Conservation (phyloP, 441 rosid genomes). For the Breynia disticha region DNA sequence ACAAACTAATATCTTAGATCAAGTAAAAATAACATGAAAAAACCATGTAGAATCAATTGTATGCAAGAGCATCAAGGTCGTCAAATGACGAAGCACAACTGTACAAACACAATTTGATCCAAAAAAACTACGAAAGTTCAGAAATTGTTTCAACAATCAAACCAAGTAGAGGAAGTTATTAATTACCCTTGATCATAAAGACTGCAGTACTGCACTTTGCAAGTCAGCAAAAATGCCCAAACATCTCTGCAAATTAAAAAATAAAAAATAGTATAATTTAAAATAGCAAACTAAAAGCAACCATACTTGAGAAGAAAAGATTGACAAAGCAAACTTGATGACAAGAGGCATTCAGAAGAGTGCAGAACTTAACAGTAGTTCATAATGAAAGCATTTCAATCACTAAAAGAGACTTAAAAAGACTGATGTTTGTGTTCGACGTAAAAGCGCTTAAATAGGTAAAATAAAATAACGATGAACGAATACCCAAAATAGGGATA, state of each 20-base stretch:
- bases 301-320: too few relatives aligned
- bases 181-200: conserved; percentile 96
- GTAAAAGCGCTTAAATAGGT: too few relatives aligned
- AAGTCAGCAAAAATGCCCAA: conserved; percentile 89
- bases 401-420: too few relatives aligned
- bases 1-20: conserved; percentile 8
- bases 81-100: conserved; percentile 3
- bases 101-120: too few relatives aligned
- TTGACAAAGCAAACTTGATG: too few relatives aligned
- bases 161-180: conserved; percentile 11
- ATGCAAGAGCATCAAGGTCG: conserved; percentile 8
- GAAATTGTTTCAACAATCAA: conserved; percentile 11
- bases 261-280: not conserved
- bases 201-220: conserved; percentile 93
- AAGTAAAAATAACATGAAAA: not conserved
- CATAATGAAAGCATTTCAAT: too few relatives aligned
- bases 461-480: too few relatives aligned
- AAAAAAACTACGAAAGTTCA: conserved; percentile 2
- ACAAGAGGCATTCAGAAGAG: too few relatives aligned
- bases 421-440: too few relatives aligned
- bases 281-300: too few relatives aligned
- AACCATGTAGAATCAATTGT: conserved; percentile 5
- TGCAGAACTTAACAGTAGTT: too few relatives aligned
- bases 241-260: conserved; percentile 68
- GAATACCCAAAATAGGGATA: too few relatives aligned